Base-by-base conservation (phyloP, 352 stramenopile genomes). In the Phytophthora macrochlamydospora region DNA sequence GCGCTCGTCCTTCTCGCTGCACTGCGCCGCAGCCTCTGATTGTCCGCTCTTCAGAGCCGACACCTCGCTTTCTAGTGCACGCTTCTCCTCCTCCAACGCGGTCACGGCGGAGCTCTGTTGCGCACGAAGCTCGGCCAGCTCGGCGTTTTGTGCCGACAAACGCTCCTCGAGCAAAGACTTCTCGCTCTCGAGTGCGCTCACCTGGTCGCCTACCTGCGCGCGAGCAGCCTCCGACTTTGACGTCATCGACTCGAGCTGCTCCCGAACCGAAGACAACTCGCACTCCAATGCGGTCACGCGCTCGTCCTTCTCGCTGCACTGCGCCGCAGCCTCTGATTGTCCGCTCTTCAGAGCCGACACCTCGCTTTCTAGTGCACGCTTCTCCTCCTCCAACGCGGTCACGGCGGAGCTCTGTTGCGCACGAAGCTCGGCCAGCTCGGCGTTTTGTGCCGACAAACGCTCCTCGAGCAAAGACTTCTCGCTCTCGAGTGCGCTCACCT, bases 1-100 rank as follows among this genome's bases (percentile, higher is more conserved):
- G 43, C 43, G 43, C 12, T 49, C 43, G 13, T 49, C 43, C 43
- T 49, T 49, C 29, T 49, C 43, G 18, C 13, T 49, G 43, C 43
- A 49, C 18, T 49, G 43, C 4, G 43, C 43, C 43, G 3, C 29
- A 3, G 43, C 43, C 43, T 49, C 43, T n/a, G 43, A 49, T n/a
- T 49, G 43, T 30, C 43, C 43, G 14, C 43, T 49, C 43, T 18
- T 29, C 43, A 49, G 7, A 29, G 43, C 43, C 5, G 14, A 49
- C 14, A 49, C 43, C 43, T 49, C 14, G 43, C 14, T 49, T n/a
- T 7, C 43, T n/a, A 49, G 13, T 7, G 43, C 43, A 29, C 43
- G 13, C 43, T 49, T 49, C 43, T 49, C 43, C 43, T 49, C 43
- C 29, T 49, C 43, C 7, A 49, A n/a, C 2, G 9, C 43, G 18